Evolutionary conservation across 2,329 filamentous ascomycete genomes (phyloP).

Genomic region (Fusarium sp.): DNA sequence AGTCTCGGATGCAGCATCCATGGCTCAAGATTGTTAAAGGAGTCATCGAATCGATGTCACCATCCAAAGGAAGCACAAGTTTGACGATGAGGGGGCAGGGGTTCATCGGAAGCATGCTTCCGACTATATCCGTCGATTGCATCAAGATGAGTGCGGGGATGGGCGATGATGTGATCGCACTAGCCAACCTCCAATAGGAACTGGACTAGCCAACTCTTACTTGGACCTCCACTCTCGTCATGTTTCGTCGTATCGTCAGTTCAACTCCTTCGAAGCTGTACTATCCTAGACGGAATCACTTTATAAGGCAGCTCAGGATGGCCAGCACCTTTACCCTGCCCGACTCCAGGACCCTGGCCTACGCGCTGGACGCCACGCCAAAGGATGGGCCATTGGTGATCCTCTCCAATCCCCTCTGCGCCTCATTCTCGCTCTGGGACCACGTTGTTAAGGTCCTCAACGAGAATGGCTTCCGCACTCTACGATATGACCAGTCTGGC

Average conservation of each 20-base stretch:
- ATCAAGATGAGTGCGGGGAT: constrained; percentile 6
- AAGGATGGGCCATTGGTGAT: constrained; percentile 49
- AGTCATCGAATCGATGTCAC: constrained; percentile 36
- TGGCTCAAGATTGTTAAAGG: neutral
- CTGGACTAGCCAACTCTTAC: neutral
- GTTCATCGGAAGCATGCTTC: constrained; percentile 32
- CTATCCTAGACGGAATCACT: neutral
- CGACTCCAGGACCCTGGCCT: constrained; percentile 46
- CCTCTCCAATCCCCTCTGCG: constrained; percentile 54
- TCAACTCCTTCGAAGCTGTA: neutral
- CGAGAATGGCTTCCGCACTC: constrained; percentile 51
- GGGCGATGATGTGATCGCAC: constrained; percentile 2
- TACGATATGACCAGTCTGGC: constrained; percentile 58
- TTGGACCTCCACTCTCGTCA: neutral
- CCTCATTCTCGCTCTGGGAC: constrained; percentile 55
- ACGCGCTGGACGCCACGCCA: constrained; percentile 43
- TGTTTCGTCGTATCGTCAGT: constrained; percentile 9
- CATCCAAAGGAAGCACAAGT: neutral
- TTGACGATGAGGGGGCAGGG: neutral
- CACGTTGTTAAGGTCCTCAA: constrained; percentile 51
- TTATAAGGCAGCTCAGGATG: constrained; percentile 17
- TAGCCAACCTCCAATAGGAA: neutral
- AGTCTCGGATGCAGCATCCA: constrained; percentile 27
- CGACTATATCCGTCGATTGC: constrained; percentile 22
- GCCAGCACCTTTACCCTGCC: constrained; percentile 39